Base-by-base conservation (phyloP, 2,329 filamentous ascomycete genomes). In the Apiospora aurea region DNA sequence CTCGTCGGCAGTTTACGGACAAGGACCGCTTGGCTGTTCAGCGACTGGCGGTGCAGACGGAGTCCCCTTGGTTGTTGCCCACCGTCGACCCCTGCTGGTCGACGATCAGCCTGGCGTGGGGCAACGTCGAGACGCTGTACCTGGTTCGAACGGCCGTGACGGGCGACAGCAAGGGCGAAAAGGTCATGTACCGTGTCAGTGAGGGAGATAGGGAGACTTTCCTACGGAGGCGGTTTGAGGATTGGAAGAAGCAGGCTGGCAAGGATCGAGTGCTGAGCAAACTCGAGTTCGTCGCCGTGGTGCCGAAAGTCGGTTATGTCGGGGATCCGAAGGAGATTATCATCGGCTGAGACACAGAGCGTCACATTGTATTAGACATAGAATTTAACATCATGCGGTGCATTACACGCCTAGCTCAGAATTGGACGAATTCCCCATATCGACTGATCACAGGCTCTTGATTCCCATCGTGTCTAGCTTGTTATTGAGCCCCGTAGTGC, bases 161-260 rank as follows among this genome's bases (percentile, higher is more conserved):
- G 47, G 79, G 79, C 0, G 66, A 75, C n/a, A 69, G 76, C 24
- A 69, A 51, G 2, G 68, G 70, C 13, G 76, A 78, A 2, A 80
- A 79, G 66, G 79, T 78, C 21, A 76, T 81, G 69, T 75, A 80
- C 57, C 75, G 77, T 18, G 73, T 79, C 44, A 72, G 75, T 18
- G 75, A 74, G 11, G 69, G 72, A 3, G 72, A 74, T 11, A 21
- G 21, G 5, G 78, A 80, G 67, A 0, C 53, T 0, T 29, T 34
- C n/a, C 72, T 80, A 10, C 73, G 74, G 34, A 76, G 75, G 34
- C 67, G 46, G 1, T 80, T 81, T 47, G 72, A 77, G 2, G 64
- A 76, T n/a, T 81, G 79, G 79, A 81, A 81, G 73, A 77, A 78
- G 71, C 73, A 57, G 0, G 43, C 14, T 1, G 79, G 79, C 7